A percentile compares a stretch with the other conserved stretches of the same genome.
These are phyloP conservation scores for Ophiostoma sp. DNA, from an alignment of 2,329 filamentous ascomycete genomes.

Conservation along the genomic window DNA sequence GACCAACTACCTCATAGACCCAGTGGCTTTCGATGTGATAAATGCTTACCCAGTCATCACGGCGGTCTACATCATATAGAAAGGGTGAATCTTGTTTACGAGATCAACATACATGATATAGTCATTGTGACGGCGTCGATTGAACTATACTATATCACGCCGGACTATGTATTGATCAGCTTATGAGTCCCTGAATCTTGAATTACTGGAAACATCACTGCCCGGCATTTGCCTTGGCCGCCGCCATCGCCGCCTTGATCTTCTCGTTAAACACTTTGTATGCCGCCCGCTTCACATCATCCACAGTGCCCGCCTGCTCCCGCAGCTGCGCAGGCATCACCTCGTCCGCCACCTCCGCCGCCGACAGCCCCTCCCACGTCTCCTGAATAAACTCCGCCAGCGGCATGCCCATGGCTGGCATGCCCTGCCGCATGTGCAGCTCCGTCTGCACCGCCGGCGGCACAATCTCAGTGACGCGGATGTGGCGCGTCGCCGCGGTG, in stretches of 20 bases:
- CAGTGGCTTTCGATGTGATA: no score
- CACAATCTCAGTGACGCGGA: slow-evolving; percentile 45
- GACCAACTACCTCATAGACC: no score
- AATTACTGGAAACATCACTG: neutral
- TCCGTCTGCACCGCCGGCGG: slow-evolving; percentile 46
- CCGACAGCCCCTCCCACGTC: slow-evolving; percentile 41
- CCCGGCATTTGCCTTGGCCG: neutral
- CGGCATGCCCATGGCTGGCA: slow-evolving; percentile 32
- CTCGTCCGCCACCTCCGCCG: slow-evolving; percentile 37
- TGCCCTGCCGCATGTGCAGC: slow-evolving; percentile 42
- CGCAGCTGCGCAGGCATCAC: slow-evolving; percentile 26
- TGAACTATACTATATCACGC: no score
- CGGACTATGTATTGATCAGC: no score
- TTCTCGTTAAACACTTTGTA: slow-evolving; percentile 20
- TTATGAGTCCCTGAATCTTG: no score
- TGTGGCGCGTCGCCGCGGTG: slow-evolving; percentile 29
- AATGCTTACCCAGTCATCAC: no score
- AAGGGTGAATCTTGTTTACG: no score
- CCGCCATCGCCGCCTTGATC: neutral
- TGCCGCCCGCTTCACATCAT: slow-evolving; percentile 26
- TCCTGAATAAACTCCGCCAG: slow-evolving; percentile 37
- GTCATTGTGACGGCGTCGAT: no score
- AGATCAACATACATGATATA: no score
- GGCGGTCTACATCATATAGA: no score
- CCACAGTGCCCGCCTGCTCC: slow-evolving; percentile 23